These are phyloP conservation scores for Epichloe gansuensis DNA, from an alignment of 2,329 filamentous ascomycete genomes.

Conservation along the genomic window DNA sequence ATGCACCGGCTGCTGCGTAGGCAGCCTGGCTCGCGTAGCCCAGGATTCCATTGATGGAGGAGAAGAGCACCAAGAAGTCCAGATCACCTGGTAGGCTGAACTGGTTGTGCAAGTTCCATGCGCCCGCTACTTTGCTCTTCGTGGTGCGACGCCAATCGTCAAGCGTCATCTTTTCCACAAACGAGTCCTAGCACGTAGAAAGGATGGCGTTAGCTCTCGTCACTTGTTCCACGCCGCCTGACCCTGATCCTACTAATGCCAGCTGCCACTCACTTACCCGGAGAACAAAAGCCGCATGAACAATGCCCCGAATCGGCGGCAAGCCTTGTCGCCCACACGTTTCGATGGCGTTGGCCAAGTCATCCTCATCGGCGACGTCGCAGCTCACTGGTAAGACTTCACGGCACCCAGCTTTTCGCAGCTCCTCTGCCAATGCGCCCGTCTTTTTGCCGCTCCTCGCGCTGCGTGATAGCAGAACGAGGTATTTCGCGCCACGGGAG, in stretches of 20 bases:
- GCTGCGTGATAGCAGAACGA: no score
- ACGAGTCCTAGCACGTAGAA: constrained; percentile 5
- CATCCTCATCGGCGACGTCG: no score
- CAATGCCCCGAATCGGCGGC: constrained; percentile 17
- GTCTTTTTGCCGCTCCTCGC: no score
- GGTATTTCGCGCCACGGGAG: no score
- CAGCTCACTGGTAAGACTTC: no score
- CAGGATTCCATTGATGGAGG: constrained; percentile 16
- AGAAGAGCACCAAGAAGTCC: constrained; percentile 20
- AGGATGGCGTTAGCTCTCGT: no score
- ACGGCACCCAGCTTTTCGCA: no score
- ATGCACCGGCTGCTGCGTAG: constrained; percentile 25
- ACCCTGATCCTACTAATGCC: no score
- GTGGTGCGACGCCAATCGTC: constrained; percentile 12
- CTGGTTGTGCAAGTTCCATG: constrained; percentile 19
- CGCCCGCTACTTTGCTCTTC: constrained; percentile 21
- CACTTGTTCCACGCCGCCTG: no score
- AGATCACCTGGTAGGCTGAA: constrained; percentile 8
- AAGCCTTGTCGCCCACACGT: not conserved
- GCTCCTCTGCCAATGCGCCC: no score
- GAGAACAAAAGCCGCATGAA: constrained; percentile 28
- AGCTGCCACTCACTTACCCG: not conserved
- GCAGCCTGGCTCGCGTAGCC: constrained; percentile 19
- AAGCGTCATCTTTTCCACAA: constrained; percentile 14
- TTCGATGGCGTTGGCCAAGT: no score